A percentile compares a stretch with the other conserved stretches of the same genome.
phyloP scores from a whole-genome alignment of 2,329 filamentous ascomycete genomes.

The Spiromastix sp. region DNA sequence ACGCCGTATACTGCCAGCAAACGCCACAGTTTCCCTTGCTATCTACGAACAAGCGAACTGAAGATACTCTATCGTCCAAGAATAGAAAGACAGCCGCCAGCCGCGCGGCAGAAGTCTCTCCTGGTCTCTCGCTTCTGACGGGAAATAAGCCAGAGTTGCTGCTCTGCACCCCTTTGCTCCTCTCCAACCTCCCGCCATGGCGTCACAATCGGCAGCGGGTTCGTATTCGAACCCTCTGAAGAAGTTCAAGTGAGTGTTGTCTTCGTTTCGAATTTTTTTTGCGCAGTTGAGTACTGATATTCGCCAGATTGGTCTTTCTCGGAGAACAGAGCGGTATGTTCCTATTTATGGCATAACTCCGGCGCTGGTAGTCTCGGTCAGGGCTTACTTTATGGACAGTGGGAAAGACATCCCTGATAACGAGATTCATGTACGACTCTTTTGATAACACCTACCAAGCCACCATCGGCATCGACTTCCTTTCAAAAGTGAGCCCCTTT shows the following conservation, averaged over 20 bases:
- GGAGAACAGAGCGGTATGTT: constrained; percentile 91
- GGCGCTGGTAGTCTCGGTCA: background rate
- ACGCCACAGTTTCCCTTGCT: too few relatives aligned
- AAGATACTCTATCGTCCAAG: too few relatives aligned
- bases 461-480: constrained; percentile 97
- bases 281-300: background rate
- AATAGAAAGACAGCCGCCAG: too few relatives aligned
- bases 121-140: too few relatives aligned
- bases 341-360: constrained; percentile 7
- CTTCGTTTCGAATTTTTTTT: background rate
- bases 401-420: constrained; percentile 97
- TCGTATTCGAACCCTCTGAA: constrained; percentile 98
- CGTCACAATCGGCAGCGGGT: constrained; percentile 59
- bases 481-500: constrained; percentile 66
- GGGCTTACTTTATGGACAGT: constrained; percentile 47
- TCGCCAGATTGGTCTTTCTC: constrained; percentile 76
- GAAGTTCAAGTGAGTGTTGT: constrained; percentile 82
- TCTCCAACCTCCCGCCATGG: constrained; percentile 49
- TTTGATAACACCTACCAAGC: constrained; percentile 99
- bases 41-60: too few relatives aligned
- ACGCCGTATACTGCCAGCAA: too few relatives aligned
- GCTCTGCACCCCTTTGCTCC: background rate
- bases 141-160: too few relatives aligned
- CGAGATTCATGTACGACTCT: constrained; percentile 99
- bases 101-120: too few relatives aligned